A percentile compares a stretch with the other conserved stretches of the same genome.
Evolutionary conservation across 2,329 filamentous ascomycete genomes (phyloP).

Genomic region (Colletotrichum musicola): DNA sequence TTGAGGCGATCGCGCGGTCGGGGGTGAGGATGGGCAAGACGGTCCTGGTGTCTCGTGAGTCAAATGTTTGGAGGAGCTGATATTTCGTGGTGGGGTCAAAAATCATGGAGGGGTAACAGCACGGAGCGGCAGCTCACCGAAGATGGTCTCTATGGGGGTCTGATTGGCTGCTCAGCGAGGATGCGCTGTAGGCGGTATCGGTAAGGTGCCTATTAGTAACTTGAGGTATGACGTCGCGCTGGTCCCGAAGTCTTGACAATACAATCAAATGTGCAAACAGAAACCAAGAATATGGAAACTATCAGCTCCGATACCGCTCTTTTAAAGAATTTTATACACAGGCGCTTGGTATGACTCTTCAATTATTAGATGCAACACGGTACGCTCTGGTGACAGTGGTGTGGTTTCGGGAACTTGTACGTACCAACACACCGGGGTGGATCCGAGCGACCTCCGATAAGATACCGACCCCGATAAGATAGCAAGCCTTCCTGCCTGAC

Average conservation of each 20-base stretch:
- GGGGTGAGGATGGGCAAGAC: slow-evolving; percentile 15
- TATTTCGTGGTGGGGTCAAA: slow-evolving; percentile 40
- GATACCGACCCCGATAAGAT: slow-evolving; percentile 24
- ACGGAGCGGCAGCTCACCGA: slow-evolving; percentile 25
- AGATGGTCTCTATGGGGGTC: neutral
- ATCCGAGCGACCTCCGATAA: slow-evolving; percentile 12
- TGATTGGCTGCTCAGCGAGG: slow-evolving; percentile 30
- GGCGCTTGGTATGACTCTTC: slow-evolving; percentile 22
- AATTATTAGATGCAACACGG: neutral
- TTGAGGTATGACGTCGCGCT: neutral
- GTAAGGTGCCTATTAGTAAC: too few species aligned
- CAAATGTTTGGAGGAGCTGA: slow-evolving; percentile 38
- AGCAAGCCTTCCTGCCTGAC: neutral
- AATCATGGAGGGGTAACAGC: slow-evolving; percentile 38
- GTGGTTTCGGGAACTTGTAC: neutral
- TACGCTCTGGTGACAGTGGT: slow-evolving; percentile 22
- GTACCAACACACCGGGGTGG: slow-evolving; percentile 12
- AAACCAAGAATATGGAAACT: accelerated
- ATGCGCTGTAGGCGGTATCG: neutral
- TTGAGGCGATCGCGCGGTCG: slow-evolving; percentile 27
- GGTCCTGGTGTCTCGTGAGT: slow-evolving; percentile 39
- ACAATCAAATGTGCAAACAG: neutral
- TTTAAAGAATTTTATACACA: neutral
- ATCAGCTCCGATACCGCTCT: neutral
- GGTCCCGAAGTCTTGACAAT: neutral